Conservation (phyloP, 768 basidiomycete genomes). For the Boletellus ananiceps region DNA sequence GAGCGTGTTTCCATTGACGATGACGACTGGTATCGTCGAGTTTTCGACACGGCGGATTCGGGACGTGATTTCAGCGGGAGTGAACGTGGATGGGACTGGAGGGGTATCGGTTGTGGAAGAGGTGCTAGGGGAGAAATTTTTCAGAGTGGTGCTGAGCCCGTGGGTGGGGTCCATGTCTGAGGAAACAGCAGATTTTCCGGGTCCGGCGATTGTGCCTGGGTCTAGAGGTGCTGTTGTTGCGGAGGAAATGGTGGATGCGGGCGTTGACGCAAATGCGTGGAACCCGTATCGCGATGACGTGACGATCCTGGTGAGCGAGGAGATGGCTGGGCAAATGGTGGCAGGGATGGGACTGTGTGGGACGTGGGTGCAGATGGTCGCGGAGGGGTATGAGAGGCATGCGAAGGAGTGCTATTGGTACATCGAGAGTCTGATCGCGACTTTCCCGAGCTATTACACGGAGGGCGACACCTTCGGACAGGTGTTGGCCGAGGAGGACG, state of each 20-base stretch:
- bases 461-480: conserved; percentile 10
- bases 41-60: conserved; percentile 55
- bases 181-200: conserved; percentile 33
- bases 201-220: conserved; percentile 30
- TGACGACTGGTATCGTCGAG: conserved; percentile 61
- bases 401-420: conserved; percentile 46
- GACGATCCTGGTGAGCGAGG: conserved; percentile 26
- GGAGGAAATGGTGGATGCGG: conserved; percentile 3
- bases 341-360: conserved; percentile 33
- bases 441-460: conserved; percentile 48
- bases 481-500: neutral
- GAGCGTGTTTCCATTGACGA: conserved; percentile 52
- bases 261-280: conserved; percentile 27
- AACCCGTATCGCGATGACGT: conserved; percentile 32
- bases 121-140: conserved; percentile 39
- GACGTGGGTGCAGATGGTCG: conserved; percentile 34
- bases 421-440: conserved; percentile 46
- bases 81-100: neutral
- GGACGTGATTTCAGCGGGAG: conserved; percentile 36
- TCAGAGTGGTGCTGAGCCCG: conserved; percentile 47
- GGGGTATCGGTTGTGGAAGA: conserved; percentile 34
- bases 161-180: conserved; percentile 38
- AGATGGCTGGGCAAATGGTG: conserved; percentile 10
- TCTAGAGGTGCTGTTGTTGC: conserved; percentile 26
- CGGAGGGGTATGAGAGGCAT: conserved; percentile 2